phyloP scores from a whole-genome alignment of 441 rosid species.

The Adansonia rubrostipa region DNA sequence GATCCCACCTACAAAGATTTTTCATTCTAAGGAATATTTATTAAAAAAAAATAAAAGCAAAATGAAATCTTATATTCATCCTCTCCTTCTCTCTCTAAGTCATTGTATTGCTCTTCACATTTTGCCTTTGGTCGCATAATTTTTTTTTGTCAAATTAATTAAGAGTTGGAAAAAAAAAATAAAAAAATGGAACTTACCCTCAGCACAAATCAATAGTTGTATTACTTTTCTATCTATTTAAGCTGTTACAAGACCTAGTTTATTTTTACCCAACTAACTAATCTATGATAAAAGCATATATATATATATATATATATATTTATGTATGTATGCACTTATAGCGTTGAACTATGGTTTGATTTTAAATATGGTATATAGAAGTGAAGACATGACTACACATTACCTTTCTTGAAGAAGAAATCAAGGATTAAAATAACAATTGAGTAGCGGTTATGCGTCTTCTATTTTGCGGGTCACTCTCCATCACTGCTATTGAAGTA shows the following conservation, averaged over 20 bases:
- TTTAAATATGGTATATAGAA: too few relatives aligned
- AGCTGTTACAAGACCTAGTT: background rate
- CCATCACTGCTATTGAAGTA: too few relatives aligned
- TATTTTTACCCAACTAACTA: background rate
- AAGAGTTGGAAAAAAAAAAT: background rate
- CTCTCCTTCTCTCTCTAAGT: background rate
- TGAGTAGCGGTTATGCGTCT: too few relatives aligned
- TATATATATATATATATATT: too few relatives aligned
- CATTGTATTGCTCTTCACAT: background rate
- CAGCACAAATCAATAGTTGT: background rate
- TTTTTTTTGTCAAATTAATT: background rate
- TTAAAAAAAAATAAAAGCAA: background rate
- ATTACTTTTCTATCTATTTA: background rate
- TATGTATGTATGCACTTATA: too few relatives aligned
- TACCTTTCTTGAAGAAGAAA: too few relatives aligned
- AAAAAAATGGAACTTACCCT: background rate
- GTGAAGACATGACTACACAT: too few relatives aligned
- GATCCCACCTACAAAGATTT: background rate
- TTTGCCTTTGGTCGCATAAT: background rate
- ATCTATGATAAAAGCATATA: background rate
- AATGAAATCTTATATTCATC: background rate
- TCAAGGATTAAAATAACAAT: too few relatives aligned
- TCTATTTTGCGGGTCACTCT: too few relatives aligned
- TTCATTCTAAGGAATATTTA: background rate
- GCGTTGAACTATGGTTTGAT: too few relatives aligned